phyloP scores from a whole-genome alignment of 176 grass and related monocot species.

The Canna indica region DNA sequence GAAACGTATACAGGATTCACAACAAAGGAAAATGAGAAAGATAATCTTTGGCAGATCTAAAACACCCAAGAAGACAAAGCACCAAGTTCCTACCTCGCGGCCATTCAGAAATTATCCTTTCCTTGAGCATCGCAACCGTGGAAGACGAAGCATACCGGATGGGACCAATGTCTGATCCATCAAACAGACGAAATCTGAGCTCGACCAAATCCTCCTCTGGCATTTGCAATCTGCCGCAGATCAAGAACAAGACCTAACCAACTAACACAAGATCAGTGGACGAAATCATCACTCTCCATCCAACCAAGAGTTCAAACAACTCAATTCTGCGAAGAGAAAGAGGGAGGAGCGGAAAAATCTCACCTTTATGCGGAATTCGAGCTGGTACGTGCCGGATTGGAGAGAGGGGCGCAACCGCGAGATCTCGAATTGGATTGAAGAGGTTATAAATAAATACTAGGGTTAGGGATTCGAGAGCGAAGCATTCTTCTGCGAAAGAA shows the following conservation, averaged over 20 bases:
- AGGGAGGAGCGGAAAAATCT: background rate
- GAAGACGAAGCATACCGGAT: slow-evolving; percentile 40
- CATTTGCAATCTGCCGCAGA: background rate
- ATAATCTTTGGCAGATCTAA: background rate
- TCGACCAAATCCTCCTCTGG: slow-evolving; percentile 37
- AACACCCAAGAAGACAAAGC: background rate
- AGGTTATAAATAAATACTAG: background rate
- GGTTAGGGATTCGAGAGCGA: background rate
- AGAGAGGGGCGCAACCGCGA: background rate
- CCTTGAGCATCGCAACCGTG: slow-evolving; percentile 55
- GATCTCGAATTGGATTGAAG: background rate
- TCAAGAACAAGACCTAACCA: too few species aligned
- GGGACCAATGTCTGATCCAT: slow-evolving; percentile 55
- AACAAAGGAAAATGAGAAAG: background rate
- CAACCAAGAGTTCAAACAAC: background rate
- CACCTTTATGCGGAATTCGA: background rate
- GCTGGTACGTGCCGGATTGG: background rate
- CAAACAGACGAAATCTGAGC: slow-evolving; percentile 49
- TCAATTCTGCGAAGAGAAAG: background rate
- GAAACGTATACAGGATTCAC: too few species aligned
- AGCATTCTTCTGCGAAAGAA: background rate
- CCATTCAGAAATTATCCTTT: slow-evolving; percentile 55
- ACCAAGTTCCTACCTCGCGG: slow-evolving; percentile 33
- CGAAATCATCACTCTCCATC: background rate
- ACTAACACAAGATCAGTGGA: background rate